Evolutionary conservation across 108 stramenopile species (phyloP).

Genomic region (Skeletonema menzelii): DNA sequence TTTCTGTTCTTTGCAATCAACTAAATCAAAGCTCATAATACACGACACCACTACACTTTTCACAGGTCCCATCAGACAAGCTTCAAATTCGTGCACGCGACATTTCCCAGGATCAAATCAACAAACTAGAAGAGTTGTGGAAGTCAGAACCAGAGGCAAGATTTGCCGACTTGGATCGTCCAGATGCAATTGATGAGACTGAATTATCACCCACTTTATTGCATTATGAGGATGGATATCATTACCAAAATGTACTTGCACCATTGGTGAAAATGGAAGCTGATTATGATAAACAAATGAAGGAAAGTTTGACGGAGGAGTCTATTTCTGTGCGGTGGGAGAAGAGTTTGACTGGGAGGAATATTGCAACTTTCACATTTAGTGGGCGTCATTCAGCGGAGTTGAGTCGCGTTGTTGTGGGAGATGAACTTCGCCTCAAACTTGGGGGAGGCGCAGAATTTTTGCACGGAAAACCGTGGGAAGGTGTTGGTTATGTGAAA

Average conservation of each 20-base stretch:
- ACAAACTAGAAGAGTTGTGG: conserved; percentile 95
- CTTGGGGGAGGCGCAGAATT: conserved; percentile 78
- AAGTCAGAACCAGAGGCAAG: conserved; percentile 89
- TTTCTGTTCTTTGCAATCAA: not conserved
- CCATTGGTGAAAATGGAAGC: conserved; percentile 98
- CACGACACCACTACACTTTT: not conserved
- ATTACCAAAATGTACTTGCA: conserved; percentile 97
- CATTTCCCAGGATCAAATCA: conserved; percentile 89
- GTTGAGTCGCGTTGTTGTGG: conserved; percentile 85
- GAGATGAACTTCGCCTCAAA: conserved; percentile 94
- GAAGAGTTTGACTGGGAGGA: conserved; percentile 83
- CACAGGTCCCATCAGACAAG: conserved; percentile 75
- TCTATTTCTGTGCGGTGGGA: conserved; percentile 91
- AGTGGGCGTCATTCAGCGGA: conserved; percentile 67
- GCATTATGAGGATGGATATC: conserved; percentile 96
- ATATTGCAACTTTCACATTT: conserved; percentile 86
- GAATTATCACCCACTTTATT: conserved; percentile 85
- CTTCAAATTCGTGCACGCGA: conserved; percentile 80
- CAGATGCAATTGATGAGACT: conserved; percentile 83
- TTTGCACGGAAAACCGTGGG: conserved; percentile 86
- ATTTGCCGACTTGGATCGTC: conserved; percentile 89
- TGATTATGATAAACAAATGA: conserved; percentile 96
- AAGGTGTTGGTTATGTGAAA: conserved; percentile 91
- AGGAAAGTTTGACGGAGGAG: conserved; percentile 91
- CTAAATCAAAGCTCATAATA: not conserved